phyloP scores from a whole-genome alignment of 345 rosid species.

The Rhizophora apiculata region DNA sequence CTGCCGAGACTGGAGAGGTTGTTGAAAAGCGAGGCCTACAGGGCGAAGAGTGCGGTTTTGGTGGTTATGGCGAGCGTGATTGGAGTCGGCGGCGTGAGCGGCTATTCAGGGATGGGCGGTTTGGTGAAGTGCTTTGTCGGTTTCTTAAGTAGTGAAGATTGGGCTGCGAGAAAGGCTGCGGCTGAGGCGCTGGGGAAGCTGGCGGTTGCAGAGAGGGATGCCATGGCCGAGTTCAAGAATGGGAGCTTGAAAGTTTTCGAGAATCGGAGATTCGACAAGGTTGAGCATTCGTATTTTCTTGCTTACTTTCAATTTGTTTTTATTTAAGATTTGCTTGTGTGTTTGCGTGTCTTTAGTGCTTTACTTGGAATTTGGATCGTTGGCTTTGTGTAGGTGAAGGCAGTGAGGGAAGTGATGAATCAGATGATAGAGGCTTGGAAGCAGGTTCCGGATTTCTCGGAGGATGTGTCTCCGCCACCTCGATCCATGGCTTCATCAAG shows the following conservation, averaged over 20 bases:
- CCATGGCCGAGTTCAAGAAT: conserved; percentile 58
- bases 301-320: conserved; percentile 9
- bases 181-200: conserved; percentile 74
- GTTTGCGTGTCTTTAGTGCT: not conserved
- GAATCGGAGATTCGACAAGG: conserved; percentile 82
- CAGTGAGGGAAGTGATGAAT: conserved; percentile 83
- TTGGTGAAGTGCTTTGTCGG: conserved; percentile 59
- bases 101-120: conserved; percentile 28
- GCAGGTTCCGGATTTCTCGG: conserved; percentile 82
- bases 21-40: conserved; percentile 60
- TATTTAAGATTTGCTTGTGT: conserved; percentile 3
- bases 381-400: conserved; percentile 59
- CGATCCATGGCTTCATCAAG: conserved; percentile 58
- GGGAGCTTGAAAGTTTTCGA: conserved; percentile 66
- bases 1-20: conserved; percentile 67
- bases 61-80: conserved; percentile 82
- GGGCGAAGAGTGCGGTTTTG: conserved; percentile 71
- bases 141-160: conserved; percentile 65
- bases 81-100: conserved; percentile 62
- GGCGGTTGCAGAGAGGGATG: conserved; percentile 69
- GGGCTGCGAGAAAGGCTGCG: conserved; percentile 91
- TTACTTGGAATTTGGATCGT: conserved; percentile 1
- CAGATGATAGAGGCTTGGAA: conserved; percentile 92
- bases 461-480: conserved; percentile 68
- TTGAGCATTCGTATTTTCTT: conserved; percentile 11